Percentiles rank a stretch among this genome's conserved stretches.
Evolutionary conservation across 1,139 yeast species (phyloP).

Genomic region (Ashbya aceris): DNA sequence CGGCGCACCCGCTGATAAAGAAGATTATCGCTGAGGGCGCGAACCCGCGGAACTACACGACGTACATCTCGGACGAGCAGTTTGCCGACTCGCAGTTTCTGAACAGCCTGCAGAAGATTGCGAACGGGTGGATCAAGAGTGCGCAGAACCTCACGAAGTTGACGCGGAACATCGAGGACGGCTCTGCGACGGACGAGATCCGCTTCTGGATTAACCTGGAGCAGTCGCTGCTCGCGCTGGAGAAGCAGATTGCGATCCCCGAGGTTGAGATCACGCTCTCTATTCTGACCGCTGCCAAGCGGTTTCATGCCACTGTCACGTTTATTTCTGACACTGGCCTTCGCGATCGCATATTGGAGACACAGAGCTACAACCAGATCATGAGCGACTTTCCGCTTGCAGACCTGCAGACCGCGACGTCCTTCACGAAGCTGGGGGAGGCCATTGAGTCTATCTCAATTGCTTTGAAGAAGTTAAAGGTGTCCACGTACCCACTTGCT

Average conservation of each 20-base stretch:
- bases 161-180: constrained; percentile 45
- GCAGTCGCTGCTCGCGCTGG: constrained; percentile 45
- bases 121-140: constrained; percentile 64
- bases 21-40: constrained; percentile 34
- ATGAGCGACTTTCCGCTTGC: constrained; percentile 64
- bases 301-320: constrained; percentile 71
- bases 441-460: constrained; percentile 44
- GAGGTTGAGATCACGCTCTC: constrained; percentile 54
- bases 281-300: constrained; percentile 57
- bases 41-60: constrained; percentile 20
- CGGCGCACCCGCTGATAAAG: constrained; percentile 47
- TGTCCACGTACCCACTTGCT: constrained; percentile 54
- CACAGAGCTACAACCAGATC: constrained; percentile 50
- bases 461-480: constrained; percentile 56
- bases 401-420: constrained; percentile 44
- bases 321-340: constrained; percentile 69
- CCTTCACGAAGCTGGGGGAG: constrained; percentile 38
- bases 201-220: constrained; percentile 77
- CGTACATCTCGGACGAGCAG: constrained; percentile 30
- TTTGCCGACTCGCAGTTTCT: constrained; percentile 47
- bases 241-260: constrained; percentile 47
- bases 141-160: constrained; percentile 51
- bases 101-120: constrained; percentile 57
- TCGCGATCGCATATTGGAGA: constrained; percentile 43
- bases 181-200: constrained; percentile 60